Evolutionary conservation across 208 protist genomes (phyloP), one percentile per base, ranked within the genome.

Genomic region (Trypanosoma platydactyli): DNA sequence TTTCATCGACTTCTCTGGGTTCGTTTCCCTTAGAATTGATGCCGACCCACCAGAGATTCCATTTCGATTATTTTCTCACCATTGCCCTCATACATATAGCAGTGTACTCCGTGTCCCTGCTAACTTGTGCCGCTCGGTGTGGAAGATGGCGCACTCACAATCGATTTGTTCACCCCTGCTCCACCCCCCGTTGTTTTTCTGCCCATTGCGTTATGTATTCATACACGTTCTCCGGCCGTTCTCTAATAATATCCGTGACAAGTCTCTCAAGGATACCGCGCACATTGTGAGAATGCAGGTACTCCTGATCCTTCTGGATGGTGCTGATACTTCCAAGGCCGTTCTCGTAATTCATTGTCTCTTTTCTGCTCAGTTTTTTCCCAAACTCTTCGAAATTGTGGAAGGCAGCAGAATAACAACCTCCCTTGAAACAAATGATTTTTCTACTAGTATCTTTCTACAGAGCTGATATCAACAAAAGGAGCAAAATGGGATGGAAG

Each of bases 281-380:
- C 44, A 89, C 78, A 35, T 80, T 71, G 24, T 80, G 71, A 12
- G 69, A 67, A 44, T 85, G 64, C 50, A 92, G 61, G 65, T 89
- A 92, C 59, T 68, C 77, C 68, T 76, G 77, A 68, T 80, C 80
- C 63, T 77, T 72, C 20, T 71, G 48, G 45, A 74, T 74, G 24
- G 44, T 74, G 49, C 68, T 74, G 13, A 74, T 74, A 35, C 41
- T 64, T 15, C 33, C 30, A 3, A 20, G 29, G 16, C 29, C 33
- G 42, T 27, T 52, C 27, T 49, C 61, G 29, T 6, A 25, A 18
- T 11, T 56, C 46, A 56, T 71, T 56, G n/a, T 1, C 5, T 54
- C 22, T 12, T 16, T 54, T 33, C n/a, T 54, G 25, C 27, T 29
- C 12, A 29, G 15, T 2, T 29, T 53, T 29, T 29, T 53, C 20